A percentile compares a stretch with the other conserved stretches of the same genome.
phyloP scores from a whole-genome alignment of 2,329 filamentous ascomycete genomes.

The Fusarium pseudonygamai region DNA sequence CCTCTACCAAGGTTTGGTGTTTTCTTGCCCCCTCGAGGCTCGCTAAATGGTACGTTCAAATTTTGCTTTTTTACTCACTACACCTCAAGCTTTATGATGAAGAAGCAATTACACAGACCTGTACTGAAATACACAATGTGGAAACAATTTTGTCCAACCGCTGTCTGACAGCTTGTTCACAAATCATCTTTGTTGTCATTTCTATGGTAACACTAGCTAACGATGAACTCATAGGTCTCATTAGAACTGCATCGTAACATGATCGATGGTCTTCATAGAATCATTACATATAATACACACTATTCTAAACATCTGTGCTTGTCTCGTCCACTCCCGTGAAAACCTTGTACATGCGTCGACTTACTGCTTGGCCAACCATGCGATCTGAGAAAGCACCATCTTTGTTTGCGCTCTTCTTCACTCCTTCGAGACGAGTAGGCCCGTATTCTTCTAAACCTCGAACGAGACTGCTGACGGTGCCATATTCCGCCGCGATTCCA shows the following conservation, averaged over 20 bases:
- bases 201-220: conserved; percentile 35
- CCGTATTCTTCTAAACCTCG: conserved; percentile 67
- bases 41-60: conserved; percentile 52
- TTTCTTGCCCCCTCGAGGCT: too few species aligned
- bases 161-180: conserved; percentile 70
- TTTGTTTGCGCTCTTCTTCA: conserved; percentile 65
- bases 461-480: conserved; percentile 66
- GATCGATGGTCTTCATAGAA: conserved; percentile 3
- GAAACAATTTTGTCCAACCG: conserved; percentile 81
- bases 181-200: conserved; percentile 37
- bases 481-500: conserved; percentile 71
- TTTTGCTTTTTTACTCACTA: conserved; percentile 13
- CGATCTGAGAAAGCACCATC: conserved; percentile 66
- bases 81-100: conserved; percentile 68
- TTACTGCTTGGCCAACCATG: conserved; percentile 66
- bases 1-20: too few species aligned
- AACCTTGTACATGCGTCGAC: conserved; percentile 66
- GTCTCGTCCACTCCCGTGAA: conserved; percentile 66
- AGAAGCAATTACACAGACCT: conserved; percentile 81
- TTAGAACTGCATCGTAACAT: conserved; percentile 2
- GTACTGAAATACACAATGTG: conserved; percentile 76
- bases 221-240: conserved; percentile 26
- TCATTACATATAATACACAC: conserved; percentile 10
- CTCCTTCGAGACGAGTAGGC: conserved; percentile 68
- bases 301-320: conserved; percentile 60